These are phyloP conservation scores for Aureobasidium sp. DNA, from an alignment of 2,329 filamentous ascomycete species.

Conservation along the genomic window DNA sequence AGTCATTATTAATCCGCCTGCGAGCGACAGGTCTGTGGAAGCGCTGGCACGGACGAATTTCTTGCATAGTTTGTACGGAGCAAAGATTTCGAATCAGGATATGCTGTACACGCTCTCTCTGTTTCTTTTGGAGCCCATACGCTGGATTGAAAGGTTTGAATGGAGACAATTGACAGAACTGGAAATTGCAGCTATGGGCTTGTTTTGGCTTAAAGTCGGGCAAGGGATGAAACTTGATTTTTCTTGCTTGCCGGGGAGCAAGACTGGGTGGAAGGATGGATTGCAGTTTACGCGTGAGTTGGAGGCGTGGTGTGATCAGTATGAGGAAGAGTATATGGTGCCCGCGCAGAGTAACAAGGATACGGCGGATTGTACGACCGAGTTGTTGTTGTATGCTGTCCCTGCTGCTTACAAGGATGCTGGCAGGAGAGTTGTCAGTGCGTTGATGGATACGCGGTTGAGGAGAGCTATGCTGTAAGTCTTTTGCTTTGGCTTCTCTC, in stretches of 20 bases:
- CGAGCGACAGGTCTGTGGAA: slow-evolving; percentile 36
- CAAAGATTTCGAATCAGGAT: slow-evolving; percentile 55
- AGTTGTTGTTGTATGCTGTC: slow-evolving; percentile 54
- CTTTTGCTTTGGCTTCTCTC: background rate
- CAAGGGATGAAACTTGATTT: slow-evolving; percentile 61
- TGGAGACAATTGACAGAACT: slow-evolving; percentile 62
- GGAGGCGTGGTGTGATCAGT: slow-evolving; percentile 45
- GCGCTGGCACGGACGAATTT: slow-evolving; percentile 59
- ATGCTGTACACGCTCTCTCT: slow-evolving; percentile 59
- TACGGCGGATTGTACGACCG: slow-evolving; percentile 52
- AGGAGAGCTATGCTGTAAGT: slow-evolving; percentile 58
- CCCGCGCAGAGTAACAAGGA: slow-evolving; percentile 32
- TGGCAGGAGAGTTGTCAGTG: slow-evolving; percentile 46
- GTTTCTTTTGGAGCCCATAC: slow-evolving; percentile 59
- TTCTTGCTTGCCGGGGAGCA: slow-evolving; percentile 38
- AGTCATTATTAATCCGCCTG: slow-evolving; percentile 38
- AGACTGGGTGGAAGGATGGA: slow-evolving; percentile 42
- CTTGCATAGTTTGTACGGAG: slow-evolving; percentile 53
- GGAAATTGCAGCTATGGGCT: slow-evolving; percentile 57
- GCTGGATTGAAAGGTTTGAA: slow-evolving; percentile 60
- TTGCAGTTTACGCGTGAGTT: slow-evolving; percentile 49
- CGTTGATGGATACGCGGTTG: slow-evolving; percentile 58
- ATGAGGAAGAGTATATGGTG: slow-evolving; percentile 55
- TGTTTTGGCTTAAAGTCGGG: slow-evolving; percentile 65
- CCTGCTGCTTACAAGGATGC: slow-evolving; percentile 39